Percentiles rank a stretch among this genome's conserved stretches.
Conservation (phyloP, 805 yeast species). For the Saccharomycodes ludwigii region DNA sequence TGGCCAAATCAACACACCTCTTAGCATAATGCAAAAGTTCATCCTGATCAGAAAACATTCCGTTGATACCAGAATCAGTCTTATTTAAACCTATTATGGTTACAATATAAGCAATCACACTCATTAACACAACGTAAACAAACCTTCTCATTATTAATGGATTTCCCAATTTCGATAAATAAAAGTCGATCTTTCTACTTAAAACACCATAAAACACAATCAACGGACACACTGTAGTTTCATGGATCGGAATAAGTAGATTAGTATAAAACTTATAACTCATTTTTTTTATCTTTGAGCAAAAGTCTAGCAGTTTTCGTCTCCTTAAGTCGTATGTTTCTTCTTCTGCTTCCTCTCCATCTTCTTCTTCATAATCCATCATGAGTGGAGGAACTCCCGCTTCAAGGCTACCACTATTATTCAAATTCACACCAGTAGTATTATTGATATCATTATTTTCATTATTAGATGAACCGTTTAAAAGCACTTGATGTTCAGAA, state of each 20-base stretch:
- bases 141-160: conserved; percentile 74
- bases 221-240: conserved; percentile 35
- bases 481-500: too few relatives aligned
- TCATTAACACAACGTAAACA: conserved; percentile 54
- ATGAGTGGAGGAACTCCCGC: too few relatives aligned
- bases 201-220: conserved; percentile 24
- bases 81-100: conserved; percentile 41
- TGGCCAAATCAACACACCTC: conserved; percentile 38
- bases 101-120: conserved; percentile 43
- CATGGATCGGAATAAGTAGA: conserved; percentile 27
- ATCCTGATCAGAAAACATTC: conserved; percentile 52
- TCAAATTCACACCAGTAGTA: too few relatives aligned
- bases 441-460: too few relatives aligned
- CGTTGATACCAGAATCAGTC: conserved; percentile 28
- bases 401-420: too few relatives aligned
- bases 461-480: too few relatives aligned
- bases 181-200: conserved; percentile 38
- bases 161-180: conserved; percentile 61
- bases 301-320: too few relatives aligned
- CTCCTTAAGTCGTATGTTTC: too few relatives aligned
- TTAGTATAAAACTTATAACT: too few relatives aligned
- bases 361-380: conserved; percentile 34
- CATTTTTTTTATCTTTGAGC: too few relatives aligned
- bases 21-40: conserved; percentile 37
- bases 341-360: conserved; percentile 2